Percentiles rank a stretch among this genome's conserved stretches.
These are phyloP conservation scores for Ilex aquifolium DNA, from an alignment of 257 asterid genomes.

Conservation along the genomic window DNA sequence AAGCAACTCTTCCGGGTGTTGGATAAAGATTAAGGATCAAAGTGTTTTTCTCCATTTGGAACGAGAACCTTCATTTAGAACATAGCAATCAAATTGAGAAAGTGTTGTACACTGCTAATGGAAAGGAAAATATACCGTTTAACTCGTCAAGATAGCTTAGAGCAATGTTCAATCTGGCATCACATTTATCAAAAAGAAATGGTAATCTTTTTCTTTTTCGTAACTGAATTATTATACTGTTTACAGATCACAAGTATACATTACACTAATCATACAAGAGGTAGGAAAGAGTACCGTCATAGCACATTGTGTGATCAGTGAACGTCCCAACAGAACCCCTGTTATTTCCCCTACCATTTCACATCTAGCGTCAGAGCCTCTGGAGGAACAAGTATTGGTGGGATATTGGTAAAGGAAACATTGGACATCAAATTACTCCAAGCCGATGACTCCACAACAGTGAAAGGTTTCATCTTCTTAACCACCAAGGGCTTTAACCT, in stretches of 20 bases:
- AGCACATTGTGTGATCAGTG: too few species aligned
- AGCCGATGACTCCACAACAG: constrained; percentile 45
- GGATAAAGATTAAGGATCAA: too few species aligned
- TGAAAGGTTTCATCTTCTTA: constrained; percentile 48
- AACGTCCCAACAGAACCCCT: not conserved
- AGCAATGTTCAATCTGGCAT: not conserved
- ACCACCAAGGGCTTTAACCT: constrained; percentile 46
- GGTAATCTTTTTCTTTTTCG: constrained; percentile 8
- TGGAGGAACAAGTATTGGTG: constrained; percentile 60
- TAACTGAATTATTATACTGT: constrained; percentile 5
- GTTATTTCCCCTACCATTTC: constrained; percentile 52
- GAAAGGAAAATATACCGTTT: too few species aligned
- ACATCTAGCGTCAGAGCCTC: constrained; percentile 75
- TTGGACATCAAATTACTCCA: constrained; percentile 72
- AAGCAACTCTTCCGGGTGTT: too few species aligned
- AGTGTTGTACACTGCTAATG: too few species aligned
- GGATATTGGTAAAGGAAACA: constrained; percentile 68
- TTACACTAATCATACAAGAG: constrained; percentile 5
- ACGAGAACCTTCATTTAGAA: too few species aligned
- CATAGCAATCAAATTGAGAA: too few species aligned
- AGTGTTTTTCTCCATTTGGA: too few species aligned
- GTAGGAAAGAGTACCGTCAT: not conserved
- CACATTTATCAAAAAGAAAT: not conserved
- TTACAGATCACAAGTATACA: constrained; percentile 13
- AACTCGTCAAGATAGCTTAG: too few species aligned